A percentile compares a stretch with the other conserved stretches of the same genome.
Evolutionary conservation across 1,284 basidiomycete genomes (phyloP).

Genomic region (Ganoderma meredithae): DNA sequence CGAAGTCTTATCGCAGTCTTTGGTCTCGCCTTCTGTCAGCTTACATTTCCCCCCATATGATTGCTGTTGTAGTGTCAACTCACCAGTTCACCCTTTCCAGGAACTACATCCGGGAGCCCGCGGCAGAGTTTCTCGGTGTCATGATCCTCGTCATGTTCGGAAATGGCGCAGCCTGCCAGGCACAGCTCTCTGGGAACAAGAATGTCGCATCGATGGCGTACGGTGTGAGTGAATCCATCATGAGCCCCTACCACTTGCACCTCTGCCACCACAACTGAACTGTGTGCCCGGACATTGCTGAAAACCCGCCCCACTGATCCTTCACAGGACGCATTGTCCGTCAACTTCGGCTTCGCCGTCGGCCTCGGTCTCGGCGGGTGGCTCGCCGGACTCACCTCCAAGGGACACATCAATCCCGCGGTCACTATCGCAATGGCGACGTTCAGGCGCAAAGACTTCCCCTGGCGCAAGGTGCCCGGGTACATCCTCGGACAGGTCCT

Average conservation of each 20-base stretch:
- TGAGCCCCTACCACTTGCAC: too few relatives aligned
- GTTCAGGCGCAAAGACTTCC: constrained; percentile 66
- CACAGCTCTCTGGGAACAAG: constrained; percentile 59
- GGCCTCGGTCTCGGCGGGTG: constrained; percentile 74
- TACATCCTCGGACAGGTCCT: constrained; percentile 78
- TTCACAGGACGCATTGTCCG: constrained; percentile 61
- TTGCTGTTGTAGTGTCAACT: neutral
- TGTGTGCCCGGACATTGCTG: too few relatives aligned
- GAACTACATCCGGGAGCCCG: constrained; percentile 63
- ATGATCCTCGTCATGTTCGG: constrained; percentile 75
- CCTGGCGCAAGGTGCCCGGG: constrained; percentile 78
- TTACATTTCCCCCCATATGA: neutral
- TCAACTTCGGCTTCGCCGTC: constrained; percentile 72
- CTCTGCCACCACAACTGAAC: neutral
- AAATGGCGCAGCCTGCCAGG: constrained; percentile 69
- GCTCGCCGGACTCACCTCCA: constrained; percentile 70
- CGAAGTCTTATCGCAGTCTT: neutral
- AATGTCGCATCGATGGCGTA: constrained; percentile 59
- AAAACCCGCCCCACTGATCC: neutral
- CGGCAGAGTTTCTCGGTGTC: constrained; percentile 74
- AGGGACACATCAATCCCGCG: constrained; percentile 83
- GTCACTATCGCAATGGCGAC: constrained; percentile 76
- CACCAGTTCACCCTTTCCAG: constrained; percentile 35
- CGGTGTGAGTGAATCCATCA: constrained; percentile 58
- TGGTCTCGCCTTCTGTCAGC: neutral